These are phyloP conservation scores for Tulasnella sp. DNA, from an alignment of 768 basidiomycete genomes.

Conservation along the genomic window DNA sequence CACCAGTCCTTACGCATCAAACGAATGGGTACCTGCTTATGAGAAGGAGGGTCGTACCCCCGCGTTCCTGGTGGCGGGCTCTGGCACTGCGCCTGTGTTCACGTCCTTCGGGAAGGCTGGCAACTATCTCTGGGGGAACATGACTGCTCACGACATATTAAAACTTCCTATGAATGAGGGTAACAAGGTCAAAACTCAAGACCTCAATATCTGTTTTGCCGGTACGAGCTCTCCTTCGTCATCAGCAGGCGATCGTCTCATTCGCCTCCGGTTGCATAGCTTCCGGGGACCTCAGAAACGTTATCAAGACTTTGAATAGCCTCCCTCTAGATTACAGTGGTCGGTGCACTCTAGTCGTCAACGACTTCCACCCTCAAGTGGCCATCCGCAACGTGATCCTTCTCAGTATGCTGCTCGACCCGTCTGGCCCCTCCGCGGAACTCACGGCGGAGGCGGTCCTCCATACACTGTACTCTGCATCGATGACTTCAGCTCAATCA, in stretches of 20 bases:
- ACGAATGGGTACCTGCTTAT: not conserved
- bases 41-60: not conserved
- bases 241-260: conserved; percentile 1
- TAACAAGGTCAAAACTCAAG: not conserved
- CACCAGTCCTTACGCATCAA: conserved; percentile 33
- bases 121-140: conserved; percentile 38
- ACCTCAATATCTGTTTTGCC: conserved; percentile 19
- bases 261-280: conserved; percentile 37
- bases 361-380: conserved; percentile 41
- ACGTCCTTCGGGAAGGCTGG: not conserved
- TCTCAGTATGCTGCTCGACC: conserved; percentile 44
- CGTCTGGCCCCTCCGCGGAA: conserved; percentile 35
- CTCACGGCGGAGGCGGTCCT: conserved; percentile 47
- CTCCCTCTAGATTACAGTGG: conserved; percentile 46
- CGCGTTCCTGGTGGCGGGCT: not conserved
- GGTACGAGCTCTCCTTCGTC: not conserved
- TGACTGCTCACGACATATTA: conserved; percentile 40
- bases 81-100: conserved; percentile 10
- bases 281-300: conserved; percentile 50
- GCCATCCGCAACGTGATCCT: conserved; percentile 45
- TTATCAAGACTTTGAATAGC: conserved; percentile 45
- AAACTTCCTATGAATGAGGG: conserved; percentile 36
- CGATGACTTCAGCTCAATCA: conserved; percentile 42
- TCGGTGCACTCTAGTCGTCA: conserved; percentile 43
- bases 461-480: conserved; percentile 51